Conservation (phyloP, 106 monocot genomes). For the Chionographis japonica region DNA sequence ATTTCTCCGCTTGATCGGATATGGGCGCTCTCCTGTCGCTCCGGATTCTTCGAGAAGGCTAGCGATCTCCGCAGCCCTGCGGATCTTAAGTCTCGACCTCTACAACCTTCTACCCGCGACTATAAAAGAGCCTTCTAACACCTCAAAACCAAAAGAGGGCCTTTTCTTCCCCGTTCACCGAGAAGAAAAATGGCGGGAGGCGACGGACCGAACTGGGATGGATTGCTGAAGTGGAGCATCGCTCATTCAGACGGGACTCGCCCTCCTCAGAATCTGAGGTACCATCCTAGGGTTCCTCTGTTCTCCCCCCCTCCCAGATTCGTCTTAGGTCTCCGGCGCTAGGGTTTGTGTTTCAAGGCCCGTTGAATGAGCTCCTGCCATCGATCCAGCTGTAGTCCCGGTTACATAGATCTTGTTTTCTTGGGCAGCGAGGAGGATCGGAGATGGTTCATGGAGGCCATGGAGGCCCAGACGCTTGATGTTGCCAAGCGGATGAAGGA, state of each 20-base stretch:
- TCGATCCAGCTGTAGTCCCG: not conserved
- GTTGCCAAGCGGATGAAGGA: slow-evolving; percentile 94
- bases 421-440: slow-evolving; percentile 67
- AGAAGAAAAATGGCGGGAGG: not conserved
- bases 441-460: slow-evolving; percentile 97
- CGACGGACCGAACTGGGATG: slow-evolving; percentile 71
- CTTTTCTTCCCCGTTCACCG: too few species aligned
- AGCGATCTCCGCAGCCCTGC: too few species aligned
- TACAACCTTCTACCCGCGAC: too few species aligned
- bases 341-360: too few species aligned
- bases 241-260: slow-evolving; percentile 63
- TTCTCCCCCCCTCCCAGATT: not conserved
- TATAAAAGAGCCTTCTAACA: too few species aligned
- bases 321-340: not conserved
- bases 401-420: not conserved
- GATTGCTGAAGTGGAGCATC: slow-evolving; percentile 94
- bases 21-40: too few species aligned
- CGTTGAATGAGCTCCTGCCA: too few species aligned
- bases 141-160: too few species aligned
- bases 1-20: too few species aligned
- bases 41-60: too few species aligned
- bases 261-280: slow-evolving; percentile 62
- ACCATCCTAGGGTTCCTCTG: not conserved
- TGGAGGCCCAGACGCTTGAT: slow-evolving; percentile 75
- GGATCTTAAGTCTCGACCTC: too few species aligned